These are phyloP conservation scores for Candida dubliniensis DNA, from an alignment of 1,139 yeast genomes.

Conservation along the genomic window DNA sequence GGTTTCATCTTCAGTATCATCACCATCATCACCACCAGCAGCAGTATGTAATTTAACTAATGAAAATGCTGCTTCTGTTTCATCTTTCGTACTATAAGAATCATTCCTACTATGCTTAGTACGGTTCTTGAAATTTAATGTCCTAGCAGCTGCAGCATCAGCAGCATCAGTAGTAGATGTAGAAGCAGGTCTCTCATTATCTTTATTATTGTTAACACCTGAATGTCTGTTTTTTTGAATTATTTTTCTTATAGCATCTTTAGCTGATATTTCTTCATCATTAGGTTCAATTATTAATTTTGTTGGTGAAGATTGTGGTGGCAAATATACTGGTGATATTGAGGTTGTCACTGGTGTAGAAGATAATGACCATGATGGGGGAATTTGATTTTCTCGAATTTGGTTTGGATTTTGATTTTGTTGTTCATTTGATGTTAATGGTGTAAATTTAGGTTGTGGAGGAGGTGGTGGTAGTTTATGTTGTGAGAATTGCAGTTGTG, in stretches of 20 bases:
- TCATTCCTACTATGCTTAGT: neutral
- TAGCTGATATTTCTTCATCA: neutral
- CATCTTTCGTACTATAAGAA: constrained; percentile 13
- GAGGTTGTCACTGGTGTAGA: neutral
- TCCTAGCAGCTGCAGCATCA: neutral
- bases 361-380: neutral
- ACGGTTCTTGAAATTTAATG: too few species aligned
- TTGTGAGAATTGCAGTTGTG: too few species aligned
- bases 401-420: too few species aligned
- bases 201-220: neutral
- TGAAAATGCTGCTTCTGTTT: constrained; percentile 4
- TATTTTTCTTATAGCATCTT: neutral
- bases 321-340: neutral
- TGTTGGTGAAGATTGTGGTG: neutral
- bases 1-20: constrained; percentile 8
- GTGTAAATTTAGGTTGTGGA: too few species aligned
- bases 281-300: neutral
- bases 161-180: neutral
- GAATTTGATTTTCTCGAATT: too few species aligned
- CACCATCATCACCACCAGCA: constrained; percentile 13
- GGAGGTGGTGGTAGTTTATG: neutral
- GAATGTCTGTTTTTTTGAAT: neutral
- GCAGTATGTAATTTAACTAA: constrained; percentile 3
- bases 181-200: neutral
- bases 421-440: too few species aligned